phyloP scores from a whole-genome alignment of 192 early-diverging fungal species.

The Geosiphon pyriformis region DNA sequence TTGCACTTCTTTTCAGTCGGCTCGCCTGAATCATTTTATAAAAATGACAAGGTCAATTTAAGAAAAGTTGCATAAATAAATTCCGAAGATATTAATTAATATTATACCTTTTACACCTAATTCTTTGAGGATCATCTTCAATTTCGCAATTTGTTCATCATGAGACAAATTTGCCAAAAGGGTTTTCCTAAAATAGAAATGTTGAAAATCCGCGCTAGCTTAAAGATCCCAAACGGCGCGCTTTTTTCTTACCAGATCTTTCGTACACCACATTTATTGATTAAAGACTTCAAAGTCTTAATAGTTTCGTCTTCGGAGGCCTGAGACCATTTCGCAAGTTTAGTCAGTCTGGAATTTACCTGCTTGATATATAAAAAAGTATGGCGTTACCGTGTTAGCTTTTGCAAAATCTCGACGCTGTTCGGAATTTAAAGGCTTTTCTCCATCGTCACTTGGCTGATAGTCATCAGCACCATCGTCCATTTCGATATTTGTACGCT shows the following conservation, averaged over 20 bases:
- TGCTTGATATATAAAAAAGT: neutral
- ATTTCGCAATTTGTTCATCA: neutral
- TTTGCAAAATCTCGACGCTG: neutral
- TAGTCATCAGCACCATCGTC: neutral
- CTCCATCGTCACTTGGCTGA: neutral
- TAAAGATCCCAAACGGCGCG: neutral
- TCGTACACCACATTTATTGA: conserved; percentile 3
- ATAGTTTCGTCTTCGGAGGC: neutral
- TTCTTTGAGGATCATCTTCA: neutral
- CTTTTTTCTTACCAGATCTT: neutral
- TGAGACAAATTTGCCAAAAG: neutral
- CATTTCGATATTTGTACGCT: neutral
- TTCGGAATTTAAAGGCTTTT: neutral
- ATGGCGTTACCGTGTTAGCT: neutral
- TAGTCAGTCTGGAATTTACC: neutral
- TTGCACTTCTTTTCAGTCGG: conserved; percentile 1
- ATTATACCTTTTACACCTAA: neutral
- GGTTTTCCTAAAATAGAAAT: neutral
- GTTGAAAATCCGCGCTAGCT: neutral
- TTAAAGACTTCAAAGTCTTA: neutral
- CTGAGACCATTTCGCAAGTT: neutral
- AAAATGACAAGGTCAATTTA: too few relatives aligned
- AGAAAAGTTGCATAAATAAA: neutral
- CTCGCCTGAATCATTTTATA: neutral
- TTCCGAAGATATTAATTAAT: neutral